Evolutionary conservation across 257 asterid genomes (phyloP).

Genomic region (Petrea volubilis): DNA sequence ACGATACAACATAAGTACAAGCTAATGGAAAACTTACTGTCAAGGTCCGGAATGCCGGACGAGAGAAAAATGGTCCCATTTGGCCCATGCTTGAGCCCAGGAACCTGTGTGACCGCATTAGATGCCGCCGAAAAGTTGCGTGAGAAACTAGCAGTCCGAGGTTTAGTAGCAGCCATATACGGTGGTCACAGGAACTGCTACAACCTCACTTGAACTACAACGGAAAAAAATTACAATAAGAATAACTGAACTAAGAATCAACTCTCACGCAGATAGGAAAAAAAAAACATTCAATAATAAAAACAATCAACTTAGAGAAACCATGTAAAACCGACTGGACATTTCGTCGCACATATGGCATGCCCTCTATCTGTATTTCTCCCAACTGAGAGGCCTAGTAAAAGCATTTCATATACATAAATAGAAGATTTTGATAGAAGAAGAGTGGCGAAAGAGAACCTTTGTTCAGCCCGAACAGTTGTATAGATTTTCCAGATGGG

Average conservation of each 20-base stretch:
- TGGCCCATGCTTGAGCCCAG: conserved; percentile 92
- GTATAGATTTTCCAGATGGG: not conserved
- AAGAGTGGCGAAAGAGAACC: not conserved
- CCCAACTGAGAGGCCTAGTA: not conserved
- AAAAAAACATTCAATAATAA: not conserved
- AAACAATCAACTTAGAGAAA: not conserved
- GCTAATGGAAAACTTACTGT: conserved; percentile 54
- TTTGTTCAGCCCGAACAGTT: not conserved
- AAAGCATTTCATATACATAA: not conserved
- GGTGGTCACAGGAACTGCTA: not conserved
- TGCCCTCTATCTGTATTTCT: conserved; percentile 25
- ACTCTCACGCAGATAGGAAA: not conserved
- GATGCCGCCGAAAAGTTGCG: conserved; percentile 62
- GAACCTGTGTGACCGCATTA: conserved; percentile 41
- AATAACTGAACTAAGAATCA: conserved; percentile 8
- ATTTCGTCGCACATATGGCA: conserved; percentile 38
- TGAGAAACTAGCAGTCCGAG: conserved; percentile 77
- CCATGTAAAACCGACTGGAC: not conserved
- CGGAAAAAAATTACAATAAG: not conserved
- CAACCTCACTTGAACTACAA: conserved; percentile 23
- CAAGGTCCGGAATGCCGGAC: conserved; percentile 87
- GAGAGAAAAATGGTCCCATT: conserved; percentile 84
- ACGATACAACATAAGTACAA: not conserved
- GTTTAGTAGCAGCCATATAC: conserved; percentile 69
- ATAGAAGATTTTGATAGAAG: not conserved